Conservation (phyloP, 345 rosid species). For the Populus simonii region DNA sequence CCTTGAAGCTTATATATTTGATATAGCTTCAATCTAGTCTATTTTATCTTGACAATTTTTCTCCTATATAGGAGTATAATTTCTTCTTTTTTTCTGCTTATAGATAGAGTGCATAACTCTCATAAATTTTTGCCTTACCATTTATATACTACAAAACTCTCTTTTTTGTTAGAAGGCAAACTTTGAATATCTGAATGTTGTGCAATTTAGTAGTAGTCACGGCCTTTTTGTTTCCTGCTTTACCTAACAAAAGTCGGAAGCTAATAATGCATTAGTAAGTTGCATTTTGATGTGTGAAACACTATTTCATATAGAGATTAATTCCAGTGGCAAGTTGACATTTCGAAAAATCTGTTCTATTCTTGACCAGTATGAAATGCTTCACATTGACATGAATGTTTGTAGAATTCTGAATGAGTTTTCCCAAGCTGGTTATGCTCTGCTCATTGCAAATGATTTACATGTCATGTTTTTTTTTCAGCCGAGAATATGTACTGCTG, state of each 20-base stretch:
- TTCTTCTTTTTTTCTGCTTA: no score
- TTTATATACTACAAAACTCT: not conserved
- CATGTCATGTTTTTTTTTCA: conserved; percentile 30
- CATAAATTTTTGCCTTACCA: not conserved
- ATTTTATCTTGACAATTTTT: not conserved
- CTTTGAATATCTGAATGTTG: not conserved
- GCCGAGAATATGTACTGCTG: conserved; percentile 77
- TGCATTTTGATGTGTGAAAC: not conserved
- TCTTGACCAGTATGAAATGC: not conserved
- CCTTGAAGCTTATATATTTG: not conserved
- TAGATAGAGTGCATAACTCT: no score
- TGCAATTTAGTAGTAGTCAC: not conserved
- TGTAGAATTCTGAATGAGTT: not conserved
- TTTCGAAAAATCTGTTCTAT: not conserved
- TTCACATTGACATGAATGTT: not conserved
- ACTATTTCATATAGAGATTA: not conserved
- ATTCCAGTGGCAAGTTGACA: not conserved
- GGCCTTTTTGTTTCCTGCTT: not conserved
- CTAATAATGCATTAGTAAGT: not conserved
- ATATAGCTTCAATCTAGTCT: not conserved
- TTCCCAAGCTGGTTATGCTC: not conserved
- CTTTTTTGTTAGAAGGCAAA: not conserved
- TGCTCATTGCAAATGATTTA: not conserved
- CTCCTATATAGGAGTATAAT: not conserved
- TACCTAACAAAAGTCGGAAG: not conserved